A percentile compares a stretch with the other conserved stretches of the same genome.
phyloP scores from a whole-genome alignment of 2,329 filamentous ascomycete species.

The Clarireedia paspali region DNA sequence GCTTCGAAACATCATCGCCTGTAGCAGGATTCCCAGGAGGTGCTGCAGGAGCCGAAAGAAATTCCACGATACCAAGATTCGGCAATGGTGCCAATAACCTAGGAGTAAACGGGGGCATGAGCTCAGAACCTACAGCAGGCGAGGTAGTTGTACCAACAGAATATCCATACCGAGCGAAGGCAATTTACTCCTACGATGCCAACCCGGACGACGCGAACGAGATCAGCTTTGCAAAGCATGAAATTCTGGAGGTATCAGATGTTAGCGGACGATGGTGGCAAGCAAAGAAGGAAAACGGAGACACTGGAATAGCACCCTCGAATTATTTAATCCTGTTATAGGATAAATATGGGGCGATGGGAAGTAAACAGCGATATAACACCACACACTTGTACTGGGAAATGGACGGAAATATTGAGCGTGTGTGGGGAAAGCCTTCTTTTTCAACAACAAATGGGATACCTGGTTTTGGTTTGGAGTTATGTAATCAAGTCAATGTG shows the following conservation, averaged over 20 bases:
- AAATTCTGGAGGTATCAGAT: constrained; percentile 92
- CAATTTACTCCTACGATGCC: constrained; percentile 97
- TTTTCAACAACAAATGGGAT: constrained; percentile 2
- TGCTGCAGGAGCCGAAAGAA: constrained; percentile 40
- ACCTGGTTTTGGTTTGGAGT: constrained; percentile 11
- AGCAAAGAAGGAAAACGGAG: constrained; percentile 87
- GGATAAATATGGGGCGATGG: neutral
- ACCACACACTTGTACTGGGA: constrained; percentile 7
- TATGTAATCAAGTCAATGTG: constrained; percentile 17
- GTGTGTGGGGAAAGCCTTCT: neutral
- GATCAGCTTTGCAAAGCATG: constrained; percentile 92
- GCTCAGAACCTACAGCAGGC: constrained; percentile 28
- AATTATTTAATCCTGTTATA: constrained; percentile 81
- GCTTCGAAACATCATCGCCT: constrained; percentile 92
- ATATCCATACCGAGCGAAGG: constrained; percentile 95
- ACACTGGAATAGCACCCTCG: constrained; percentile 84
- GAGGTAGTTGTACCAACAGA: constrained; percentile 72
- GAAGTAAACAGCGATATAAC: constrained; percentile 2
- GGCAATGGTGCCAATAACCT: constrained; percentile 34
- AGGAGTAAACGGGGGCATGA: constrained; percentile 24
- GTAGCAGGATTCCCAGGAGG: constrained; percentile 38
- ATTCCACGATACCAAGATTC: constrained; percentile 46
- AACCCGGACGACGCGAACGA: constrained; percentile 97
- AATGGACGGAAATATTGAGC: constrained; percentile 3
- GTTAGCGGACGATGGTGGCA: constrained; percentile 98